A percentile compares a stretch with the other conserved stretches of the same genome.
Conservation (phyloP, 2,329 filamentous ascomycete genomes). For the Colletotrichum horii region DNA sequence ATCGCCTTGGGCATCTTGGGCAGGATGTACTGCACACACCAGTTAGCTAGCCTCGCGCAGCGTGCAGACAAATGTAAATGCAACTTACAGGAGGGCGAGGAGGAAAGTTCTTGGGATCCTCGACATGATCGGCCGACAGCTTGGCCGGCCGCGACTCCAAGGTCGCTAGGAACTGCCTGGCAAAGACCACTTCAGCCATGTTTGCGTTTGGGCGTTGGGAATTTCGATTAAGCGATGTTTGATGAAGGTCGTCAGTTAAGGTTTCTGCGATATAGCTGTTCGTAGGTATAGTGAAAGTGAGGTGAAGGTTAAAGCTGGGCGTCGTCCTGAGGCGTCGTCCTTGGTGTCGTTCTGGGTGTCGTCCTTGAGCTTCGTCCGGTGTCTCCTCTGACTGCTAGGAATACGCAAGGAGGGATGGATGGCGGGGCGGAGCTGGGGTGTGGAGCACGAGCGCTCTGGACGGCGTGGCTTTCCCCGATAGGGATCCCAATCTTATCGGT, state of each 20-base stretch:
- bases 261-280: background rate
- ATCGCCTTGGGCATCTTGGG: slow-evolving; percentile 68
- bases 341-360: background rate
- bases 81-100: slow-evolving; percentile 74
- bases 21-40: slow-evolving; percentile 66
- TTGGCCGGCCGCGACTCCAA: slow-evolving; percentile 82
- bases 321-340: background rate
- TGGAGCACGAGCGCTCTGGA: slow-evolving; percentile 10
- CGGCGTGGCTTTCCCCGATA: slow-evolving; percentile 13
- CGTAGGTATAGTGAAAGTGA: background rate
- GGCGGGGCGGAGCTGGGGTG: slow-evolving; percentile 16
- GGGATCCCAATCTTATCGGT: slow-evolving; percentile 10
- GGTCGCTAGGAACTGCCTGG: slow-evolving; percentile 79
- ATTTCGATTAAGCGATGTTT: background rate
- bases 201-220: slow-evolving; percentile 23
- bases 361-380: slow-evolving; percentile 13
- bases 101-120: slow-evolving; percentile 81
- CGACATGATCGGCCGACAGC: slow-evolving; percentile 88
- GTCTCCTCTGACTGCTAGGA: background rate
- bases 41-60: slow-evolving; percentile 2
- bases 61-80: slow-evolving; percentile 23
- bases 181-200: slow-evolving; percentile 87
- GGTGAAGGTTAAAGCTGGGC: background rate
- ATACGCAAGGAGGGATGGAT: slow-evolving; percentile 13
- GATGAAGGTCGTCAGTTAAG: background rate